These are phyloP conservation scores for Prinsepia uniflora DNA, from an alignment of 306 rosid genomes.

Conservation along the genomic window DNA sequence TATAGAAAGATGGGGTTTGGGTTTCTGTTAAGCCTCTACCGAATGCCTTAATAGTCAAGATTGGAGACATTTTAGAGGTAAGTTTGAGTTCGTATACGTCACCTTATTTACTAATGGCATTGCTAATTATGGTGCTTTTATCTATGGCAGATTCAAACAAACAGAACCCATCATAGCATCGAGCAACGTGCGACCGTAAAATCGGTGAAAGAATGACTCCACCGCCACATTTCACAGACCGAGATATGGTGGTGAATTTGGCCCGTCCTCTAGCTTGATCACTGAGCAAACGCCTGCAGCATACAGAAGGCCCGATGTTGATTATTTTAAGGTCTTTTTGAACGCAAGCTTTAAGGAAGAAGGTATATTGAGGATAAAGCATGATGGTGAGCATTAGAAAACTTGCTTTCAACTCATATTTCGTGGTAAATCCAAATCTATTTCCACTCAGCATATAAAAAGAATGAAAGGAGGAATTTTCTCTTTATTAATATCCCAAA, in stretches of 20 bases:
- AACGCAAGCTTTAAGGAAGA: constrained; percentile 22
- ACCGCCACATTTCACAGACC: constrained; percentile 22
- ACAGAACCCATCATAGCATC: constrained; percentile 27
- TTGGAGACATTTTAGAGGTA: constrained; percentile 39
- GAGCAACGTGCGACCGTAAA: constrained; percentile 31
- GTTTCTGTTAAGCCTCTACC: constrained; percentile 23
- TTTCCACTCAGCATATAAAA: no score
- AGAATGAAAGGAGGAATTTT: no score
- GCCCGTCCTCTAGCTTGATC: constrained; percentile 24
- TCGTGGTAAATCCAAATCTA: no score
- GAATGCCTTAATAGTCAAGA: constrained; percentile 27
- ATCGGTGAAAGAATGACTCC: constrained; percentile 28
- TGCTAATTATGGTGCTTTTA: neutral
- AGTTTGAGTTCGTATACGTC: no score
- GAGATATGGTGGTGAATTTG: constrained; percentile 6
- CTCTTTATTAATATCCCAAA: neutral
- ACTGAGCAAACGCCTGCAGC: constrained; percentile 23
- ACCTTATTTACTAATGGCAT: no score
- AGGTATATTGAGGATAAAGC: constrained; percentile 11
- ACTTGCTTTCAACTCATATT: no score
- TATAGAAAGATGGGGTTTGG: constrained; percentile 39
- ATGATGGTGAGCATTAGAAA: neutral
- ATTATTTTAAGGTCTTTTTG: neutral
- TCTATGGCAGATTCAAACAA: constrained; percentile 21
- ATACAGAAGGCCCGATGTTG: constrained; percentile 1